Conservation (phyloP, 73 alveolate species). For the Paramecium tetraurelia region DNA sequence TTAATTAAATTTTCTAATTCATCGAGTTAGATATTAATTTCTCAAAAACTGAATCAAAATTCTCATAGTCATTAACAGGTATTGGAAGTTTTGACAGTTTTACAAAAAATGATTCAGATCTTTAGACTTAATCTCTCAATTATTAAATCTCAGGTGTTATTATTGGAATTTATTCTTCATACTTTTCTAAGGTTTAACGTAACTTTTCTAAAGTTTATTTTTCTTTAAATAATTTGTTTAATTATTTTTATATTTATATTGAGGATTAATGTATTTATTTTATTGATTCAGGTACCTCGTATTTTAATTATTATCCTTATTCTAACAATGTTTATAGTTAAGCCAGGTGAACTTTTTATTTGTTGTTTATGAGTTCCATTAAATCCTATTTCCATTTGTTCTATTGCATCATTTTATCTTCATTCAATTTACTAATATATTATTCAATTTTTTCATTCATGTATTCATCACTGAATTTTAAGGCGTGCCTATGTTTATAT, state of each 20-base stretch:
- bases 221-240: background rate
- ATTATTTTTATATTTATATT: background rate
- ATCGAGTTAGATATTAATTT: background rate
- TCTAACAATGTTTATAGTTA: constrained; percentile 11
- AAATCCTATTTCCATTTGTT: constrained; percentile 8
- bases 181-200: background rate
- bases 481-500: background rate
- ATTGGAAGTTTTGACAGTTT: constrained; percentile 6
- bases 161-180: constrained; percentile 21
- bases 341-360: constrained; percentile 1
- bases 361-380: background rate
- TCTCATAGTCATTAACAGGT: background rate
- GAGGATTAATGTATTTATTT: background rate
- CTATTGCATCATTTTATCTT: constrained; percentile 3
- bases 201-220: background rate
- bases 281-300: constrained; percentile 12
- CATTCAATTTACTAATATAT: constrained; percentile 3
- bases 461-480: constrained; percentile 23
- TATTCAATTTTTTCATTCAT: constrained; percentile 31
- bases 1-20: background rate
- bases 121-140: background rate
- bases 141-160: constrained; percentile 6
- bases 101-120: background rate
- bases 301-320: background rate
- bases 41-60: background rate